phyloP scores from a whole-genome alignment of 208 protist genomes.

The Acanthamoeba triangularis region DNA sequence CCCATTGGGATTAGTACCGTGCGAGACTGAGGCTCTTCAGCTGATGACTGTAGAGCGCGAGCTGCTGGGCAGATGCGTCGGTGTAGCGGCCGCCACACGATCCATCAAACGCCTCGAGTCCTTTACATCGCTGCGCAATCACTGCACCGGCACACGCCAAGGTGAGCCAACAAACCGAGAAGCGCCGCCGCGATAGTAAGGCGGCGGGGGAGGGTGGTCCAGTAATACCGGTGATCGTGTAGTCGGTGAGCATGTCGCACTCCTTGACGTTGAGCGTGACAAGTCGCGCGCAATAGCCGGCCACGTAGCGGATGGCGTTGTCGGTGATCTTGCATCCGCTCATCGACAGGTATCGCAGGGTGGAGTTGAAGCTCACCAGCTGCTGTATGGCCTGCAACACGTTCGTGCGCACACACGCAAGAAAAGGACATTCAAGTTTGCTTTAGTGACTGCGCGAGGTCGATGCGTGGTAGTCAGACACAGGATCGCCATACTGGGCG shows the following conservation, averaged over 20 bases:
- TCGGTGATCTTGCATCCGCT: slow-evolving; percentile 63
- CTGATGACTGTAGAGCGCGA: slow-evolving; percentile 57
- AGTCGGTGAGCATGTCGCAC: slow-evolving; percentile 62
- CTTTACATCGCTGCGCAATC: slow-evolving; percentile 61
- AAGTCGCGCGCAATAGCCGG: slow-evolving; percentile 47
- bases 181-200: neutral
- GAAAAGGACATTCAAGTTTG: neutral
- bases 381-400: slow-evolving; percentile 40
- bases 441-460: neutral
- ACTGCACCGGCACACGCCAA: neutral
- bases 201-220: neutral
- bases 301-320: slow-evolving; percentile 67
- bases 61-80: slow-evolving; percentile 58
- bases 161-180: neutral
- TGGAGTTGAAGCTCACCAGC: slow-evolving; percentile 34
- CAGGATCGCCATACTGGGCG: neutral
- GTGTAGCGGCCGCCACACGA: slow-evolving; percentile 28
- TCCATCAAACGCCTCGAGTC: slow-evolving; percentile 33
- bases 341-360: slow-evolving; percentile 51
- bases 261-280: slow-evolving; percentile 34
- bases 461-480: no score
- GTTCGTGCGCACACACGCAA: neutral
- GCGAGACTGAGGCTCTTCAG: slow-evolving; percentile 35
- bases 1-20: neutral
- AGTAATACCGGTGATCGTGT: slow-evolving; percentile 58